Percentiles rank a stretch among this genome's conserved stretches.
Evolutionary conservation across 2,329 filamentous ascomycete genomes (phyloP).

Genomic region (Pyrenophora seminiperda): DNA sequence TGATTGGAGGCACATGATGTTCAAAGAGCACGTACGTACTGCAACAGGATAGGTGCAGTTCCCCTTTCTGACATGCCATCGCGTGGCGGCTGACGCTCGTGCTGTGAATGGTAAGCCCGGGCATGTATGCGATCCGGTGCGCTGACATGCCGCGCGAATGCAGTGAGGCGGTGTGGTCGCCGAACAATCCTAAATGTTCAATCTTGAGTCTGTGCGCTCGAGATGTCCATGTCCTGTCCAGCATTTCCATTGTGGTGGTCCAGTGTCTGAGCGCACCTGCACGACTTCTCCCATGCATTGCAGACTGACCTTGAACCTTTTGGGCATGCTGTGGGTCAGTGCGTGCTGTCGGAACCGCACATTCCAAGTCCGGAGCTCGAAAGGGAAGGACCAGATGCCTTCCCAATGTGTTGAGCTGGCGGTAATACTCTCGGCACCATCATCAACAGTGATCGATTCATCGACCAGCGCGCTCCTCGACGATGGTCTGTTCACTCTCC

Average conservation of each 20-base stretch:
- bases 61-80: conserved; percentile 20
- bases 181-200: conserved; percentile 22
- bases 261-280: conserved; percentile 4
- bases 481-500: conserved; percentile 39
- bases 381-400: conserved; percentile 9
- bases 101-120: neutral
- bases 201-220: conserved; percentile 18
- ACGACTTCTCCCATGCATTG: neutral
- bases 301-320: conserved; percentile 4
- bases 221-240: conserved; percentile 9
- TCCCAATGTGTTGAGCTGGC: conserved; percentile 8
- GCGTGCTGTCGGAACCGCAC: conserved; percentile 3
- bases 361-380: conserved; percentile 1
- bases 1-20: conserved; percentile 7
- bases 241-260: conserved; percentile 5
- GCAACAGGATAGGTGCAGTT: conserved; percentile 15
- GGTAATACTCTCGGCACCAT: conserved; percentile 1
- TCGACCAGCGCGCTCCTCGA: conserved; percentile 8
- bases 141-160: conserved; percentile 28
- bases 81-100: conserved; percentile 11
- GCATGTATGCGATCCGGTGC: conserved; percentile 6
- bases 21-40: conserved; percentile 12
- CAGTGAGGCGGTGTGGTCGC: conserved; percentile 35
- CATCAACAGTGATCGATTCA: conserved; percentile 4
- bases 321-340: conserved; percentile 1